Evolutionary conservation across 2,329 filamentous ascomycete genomes (phyloP).

Genomic region (Pseudopithomyces maydicus): DNA sequence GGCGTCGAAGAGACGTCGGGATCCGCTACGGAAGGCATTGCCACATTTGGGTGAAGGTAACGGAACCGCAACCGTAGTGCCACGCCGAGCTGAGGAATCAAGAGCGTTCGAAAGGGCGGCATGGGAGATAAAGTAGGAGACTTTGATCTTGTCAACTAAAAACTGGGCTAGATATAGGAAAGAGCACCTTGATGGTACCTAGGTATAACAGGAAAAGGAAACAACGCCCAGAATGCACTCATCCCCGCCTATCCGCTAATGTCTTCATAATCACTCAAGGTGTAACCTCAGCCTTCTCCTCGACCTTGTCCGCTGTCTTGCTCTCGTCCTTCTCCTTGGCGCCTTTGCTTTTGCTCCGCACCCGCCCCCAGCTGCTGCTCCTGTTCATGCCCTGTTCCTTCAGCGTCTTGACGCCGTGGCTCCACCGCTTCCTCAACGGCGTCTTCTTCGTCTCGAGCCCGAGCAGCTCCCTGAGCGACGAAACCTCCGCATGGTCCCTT

Average conservation of each 20-base stretch:
- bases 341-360: conserved; percentile 32
- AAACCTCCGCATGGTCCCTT: conserved; percentile 75
- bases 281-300: conserved; percentile 20
- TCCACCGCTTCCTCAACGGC: conserved; percentile 41
- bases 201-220: conserved; percentile 7
- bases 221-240: conserved; percentile 4
- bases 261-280: neutral
- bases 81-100: neutral
- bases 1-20: conserved; percentile 1
- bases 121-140: neutral
- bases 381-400: conserved; percentile 22
- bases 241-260: neutral
- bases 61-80: conserved; percentile 8
- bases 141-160: neutral
- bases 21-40: conserved; percentile 12
- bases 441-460: conserved; percentile 47
- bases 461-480: conserved; percentile 67
- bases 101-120: neutral
- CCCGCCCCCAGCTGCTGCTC: conserved; percentile 34
- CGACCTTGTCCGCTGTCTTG: conserved; percentile 25
- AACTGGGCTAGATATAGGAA: neutral
- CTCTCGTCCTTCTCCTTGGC: conserved; percentile 22
- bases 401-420: conserved; percentile 34
- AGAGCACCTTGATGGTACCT: conserved; percentile 6
- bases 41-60: conserved; percentile 10